Conservation (phyloP, 148 eudicot species). For the Rheum nobile region DNA sequence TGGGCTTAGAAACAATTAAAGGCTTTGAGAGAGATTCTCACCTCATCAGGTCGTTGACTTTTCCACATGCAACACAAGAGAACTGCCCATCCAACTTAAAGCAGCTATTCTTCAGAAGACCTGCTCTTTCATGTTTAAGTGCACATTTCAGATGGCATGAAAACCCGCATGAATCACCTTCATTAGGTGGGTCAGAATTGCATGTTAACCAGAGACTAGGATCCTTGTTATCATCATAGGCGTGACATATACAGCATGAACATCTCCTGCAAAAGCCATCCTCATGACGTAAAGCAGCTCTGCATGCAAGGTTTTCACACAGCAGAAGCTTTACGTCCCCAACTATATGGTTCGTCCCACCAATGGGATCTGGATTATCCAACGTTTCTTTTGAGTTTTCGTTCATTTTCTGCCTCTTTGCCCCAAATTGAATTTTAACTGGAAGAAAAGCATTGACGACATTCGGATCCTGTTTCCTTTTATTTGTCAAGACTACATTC, state of each 20-base stretch:
- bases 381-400: slow-evolving; percentile 13
- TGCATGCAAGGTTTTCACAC: slow-evolving; percentile 42
- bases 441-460: slow-evolving; percentile 13
- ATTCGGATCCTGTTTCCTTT: slow-evolving; percentile 12
- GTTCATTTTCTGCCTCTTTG: slow-evolving; percentile 32
- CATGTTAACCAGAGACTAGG: slow-evolving; percentile 56
- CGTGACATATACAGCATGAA: slow-evolving; percentile 48
- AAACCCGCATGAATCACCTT: slow-evolving; percentile 29
- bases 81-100: slow-evolving; percentile 38
- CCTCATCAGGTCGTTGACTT: slow-evolving; percentile 43
- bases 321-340: slow-evolving; percentile 14
- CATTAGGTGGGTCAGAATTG: slow-evolving; percentile 28
- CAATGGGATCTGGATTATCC: slow-evolving; percentile 6
- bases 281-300: slow-evolving; percentile 24
- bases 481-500: slow-evolving; percentile 23
- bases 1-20: neutral
- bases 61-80: slow-evolving; percentile 44
- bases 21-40: slow-evolving; percentile 8
- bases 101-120: slow-evolving; percentile 24
- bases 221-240: slow-evolving; percentile 55
- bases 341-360: neutral
- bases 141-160: slow-evolving; percentile 58
- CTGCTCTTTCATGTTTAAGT: slow-evolving; percentile 28
- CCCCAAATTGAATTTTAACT: slow-evolving; percentile 14
- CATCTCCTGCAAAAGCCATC: slow-evolving; percentile 51